A percentile compares a stretch with the other conserved stretches of the same genome.
Evolutionary conservation across 345 rosid genomes (phyloP).

Genomic region (Draba incana): DNA sequence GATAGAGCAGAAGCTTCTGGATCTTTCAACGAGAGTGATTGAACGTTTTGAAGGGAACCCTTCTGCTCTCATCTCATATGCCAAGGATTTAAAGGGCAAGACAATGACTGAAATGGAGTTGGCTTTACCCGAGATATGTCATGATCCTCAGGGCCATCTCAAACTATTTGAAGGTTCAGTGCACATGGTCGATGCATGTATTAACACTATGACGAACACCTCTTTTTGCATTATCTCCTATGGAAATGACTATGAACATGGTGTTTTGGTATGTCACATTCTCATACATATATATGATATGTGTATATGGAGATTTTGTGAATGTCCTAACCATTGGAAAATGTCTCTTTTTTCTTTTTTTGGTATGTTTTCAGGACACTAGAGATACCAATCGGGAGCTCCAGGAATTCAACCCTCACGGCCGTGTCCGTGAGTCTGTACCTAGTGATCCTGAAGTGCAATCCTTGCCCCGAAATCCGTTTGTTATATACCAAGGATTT

Average conservation of each 20-base stretch:
- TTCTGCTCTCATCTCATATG: conserved; percentile 18
- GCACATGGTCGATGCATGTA: neutral
- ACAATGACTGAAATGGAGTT: too few species aligned
- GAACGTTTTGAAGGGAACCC: conserved; percentile 20
- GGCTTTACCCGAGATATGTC: neutral
- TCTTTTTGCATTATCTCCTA: too few species aligned
- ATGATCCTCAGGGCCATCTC: neutral
- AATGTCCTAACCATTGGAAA: too few species aligned
- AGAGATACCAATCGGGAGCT: neutral
- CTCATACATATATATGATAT: too few species aligned
- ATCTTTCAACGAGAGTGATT: neutral
- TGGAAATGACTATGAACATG: too few species aligned
- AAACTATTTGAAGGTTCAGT: too few species aligned
- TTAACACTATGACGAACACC: neutral
- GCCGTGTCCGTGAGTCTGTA: too few species aligned
- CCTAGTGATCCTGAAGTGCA: neutral
- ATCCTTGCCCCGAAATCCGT: neutral
- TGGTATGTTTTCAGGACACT: neutral
- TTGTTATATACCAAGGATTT: neutral
- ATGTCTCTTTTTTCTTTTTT: too few species aligned
- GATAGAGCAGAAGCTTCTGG: neutral
- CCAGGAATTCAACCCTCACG: too few species aligned
- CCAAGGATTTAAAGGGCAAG: neutral
- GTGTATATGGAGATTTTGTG: too few species aligned
- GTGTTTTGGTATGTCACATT: too few species aligned